These are phyloP conservation scores for Cryptococcus wingfieldii DNA, from an alignment of 1,284 basidiomycete genomes.

Conservation along the genomic window DNA sequence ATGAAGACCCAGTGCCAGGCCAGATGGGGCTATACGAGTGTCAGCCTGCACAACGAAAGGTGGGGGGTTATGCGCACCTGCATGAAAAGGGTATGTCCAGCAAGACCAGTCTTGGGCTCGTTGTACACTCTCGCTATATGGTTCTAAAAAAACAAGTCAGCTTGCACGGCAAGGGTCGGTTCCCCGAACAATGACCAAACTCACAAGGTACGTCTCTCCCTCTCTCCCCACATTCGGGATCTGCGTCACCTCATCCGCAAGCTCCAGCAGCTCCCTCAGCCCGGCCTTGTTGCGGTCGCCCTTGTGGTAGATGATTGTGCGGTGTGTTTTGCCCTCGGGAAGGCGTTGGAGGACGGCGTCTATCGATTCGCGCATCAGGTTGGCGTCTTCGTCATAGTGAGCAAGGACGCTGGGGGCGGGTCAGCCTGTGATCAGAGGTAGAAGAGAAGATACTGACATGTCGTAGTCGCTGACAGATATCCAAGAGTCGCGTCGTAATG, in stretches of 20 bases:
- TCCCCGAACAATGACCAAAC: conserved; percentile 1
- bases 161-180: too few species aligned
- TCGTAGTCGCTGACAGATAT: neutral
- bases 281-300: conserved; percentile 11
- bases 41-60: neutral
- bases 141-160: conserved; percentile 16
- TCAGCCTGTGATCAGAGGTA: neutral
- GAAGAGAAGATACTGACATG: neutral
- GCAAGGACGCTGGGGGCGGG: conserved; percentile 24
- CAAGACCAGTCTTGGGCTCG: conserved; percentile 15
- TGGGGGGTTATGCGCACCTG: conserved; percentile 20
- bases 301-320: conserved; percentile 38
- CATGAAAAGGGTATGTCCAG: conserved; percentile 42
- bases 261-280: conserved; percentile 16
- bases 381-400: conserved; percentile 30
- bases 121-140: conserved; percentile 35
- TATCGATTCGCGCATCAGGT: conserved; percentile 19
- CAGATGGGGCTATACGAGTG: conserved; percentile 34
- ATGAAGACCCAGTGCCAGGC: conserved; percentile 44
- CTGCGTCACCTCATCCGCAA: conserved; percentile 34
- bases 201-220: conserved; percentile 41
- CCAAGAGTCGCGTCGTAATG: neutral
- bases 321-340: conserved; percentile 4
- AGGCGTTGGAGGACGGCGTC: conserved; percentile 7
- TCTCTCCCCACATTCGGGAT: conserved; percentile 40